phyloP scores from a whole-genome alignment of 1,284 basidiomycete genomes.

The Ustilago curta region DNA sequence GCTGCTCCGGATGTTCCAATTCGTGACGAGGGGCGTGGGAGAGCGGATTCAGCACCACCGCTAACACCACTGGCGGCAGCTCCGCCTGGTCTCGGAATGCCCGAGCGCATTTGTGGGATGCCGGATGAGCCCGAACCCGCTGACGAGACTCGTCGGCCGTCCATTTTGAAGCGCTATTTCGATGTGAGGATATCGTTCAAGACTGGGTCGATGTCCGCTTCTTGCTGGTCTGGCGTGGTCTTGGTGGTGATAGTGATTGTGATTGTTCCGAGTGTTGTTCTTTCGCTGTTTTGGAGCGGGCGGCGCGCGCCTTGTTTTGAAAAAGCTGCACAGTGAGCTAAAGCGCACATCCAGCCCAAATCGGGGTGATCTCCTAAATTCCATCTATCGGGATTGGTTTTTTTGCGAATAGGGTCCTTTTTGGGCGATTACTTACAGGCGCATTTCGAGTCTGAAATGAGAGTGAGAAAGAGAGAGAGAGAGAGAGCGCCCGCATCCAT shows the following conservation, averaged over 20 bases:
- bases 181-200: too few relatives aligned
- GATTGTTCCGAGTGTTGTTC: constrained; percentile 1
- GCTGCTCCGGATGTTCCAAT: constrained; percentile 11
- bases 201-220: not conserved
- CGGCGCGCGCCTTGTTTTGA: constrained; percentile 5
- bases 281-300: not conserved
- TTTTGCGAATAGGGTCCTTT: constrained; percentile 3
- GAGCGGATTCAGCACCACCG: constrained; percentile 15
- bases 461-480: not conserved
- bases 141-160: constrained; percentile 26
- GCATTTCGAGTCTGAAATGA: not conserved
- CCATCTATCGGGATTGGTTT: not conserved
- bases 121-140: constrained; percentile 34
- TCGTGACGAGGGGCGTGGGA: constrained; percentile 39
- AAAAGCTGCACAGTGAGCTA: not conserved
- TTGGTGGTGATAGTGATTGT: constrained; percentile 2
- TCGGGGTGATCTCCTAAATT: not conserved
- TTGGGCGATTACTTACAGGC: not conserved
- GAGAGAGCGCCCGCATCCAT: not conserved
- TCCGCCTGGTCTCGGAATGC: constrained; percentile 41
- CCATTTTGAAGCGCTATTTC: constrained; percentile 16
- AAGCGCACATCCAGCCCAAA: not conserved
- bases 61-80: not conserved
- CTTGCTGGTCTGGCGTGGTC: not conserved
- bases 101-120: constrained; percentile 43